Base-by-base conservation (phyloP, 164 flowering plant species). In the Brasenia schreberi region DNA sequence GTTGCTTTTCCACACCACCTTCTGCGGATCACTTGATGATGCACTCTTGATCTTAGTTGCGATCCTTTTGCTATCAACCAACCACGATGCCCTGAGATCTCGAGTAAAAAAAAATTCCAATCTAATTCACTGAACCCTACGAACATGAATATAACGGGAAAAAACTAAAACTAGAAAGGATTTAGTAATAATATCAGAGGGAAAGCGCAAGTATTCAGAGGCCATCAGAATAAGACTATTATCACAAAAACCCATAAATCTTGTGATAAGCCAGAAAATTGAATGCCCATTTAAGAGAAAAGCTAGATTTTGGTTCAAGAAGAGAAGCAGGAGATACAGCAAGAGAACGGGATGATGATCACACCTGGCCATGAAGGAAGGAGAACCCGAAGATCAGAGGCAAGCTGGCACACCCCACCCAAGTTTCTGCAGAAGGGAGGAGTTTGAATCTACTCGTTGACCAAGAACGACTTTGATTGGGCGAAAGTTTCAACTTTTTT, bases 11-110 rank as follows among this genome's bases (percentile, higher is more conserved):
- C 93, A 95, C 65, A 68, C 69, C 44, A 80, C 71, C 69, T 58
- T 74, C 66, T 66, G 75, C 9, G 81, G 83, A 71, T 81, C 79
- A 67, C 59, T 67, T 27, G 79, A 44, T 61, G 89, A 84, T 18
- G 96, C 91, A 74, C 85, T 83, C 81, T 75, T 87, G 70, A 93
- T 93, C 75, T 93, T 94, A 52, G 96, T 80, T 12, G 98, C 98
- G 72, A 94, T 73, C 79, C 96, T 80, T 59, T 74, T 82, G 49
- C 87, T 71, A 71, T 93, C 98, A 72, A 93, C 91, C 78, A 93
- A 65, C 97, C 97, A 93, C 65, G 96, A 79, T 65, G 84, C 81
- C 61, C 97, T 93, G 91, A 81, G 78, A 19, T 5, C 16, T 49
- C 56, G 9, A 49, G 56, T 49, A 49, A 9, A 3, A 9, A 49